phyloP scores from a whole-genome alignment of 2,329 filamentous ascomycete species.

The Fusarium subglutinans region DNA sequence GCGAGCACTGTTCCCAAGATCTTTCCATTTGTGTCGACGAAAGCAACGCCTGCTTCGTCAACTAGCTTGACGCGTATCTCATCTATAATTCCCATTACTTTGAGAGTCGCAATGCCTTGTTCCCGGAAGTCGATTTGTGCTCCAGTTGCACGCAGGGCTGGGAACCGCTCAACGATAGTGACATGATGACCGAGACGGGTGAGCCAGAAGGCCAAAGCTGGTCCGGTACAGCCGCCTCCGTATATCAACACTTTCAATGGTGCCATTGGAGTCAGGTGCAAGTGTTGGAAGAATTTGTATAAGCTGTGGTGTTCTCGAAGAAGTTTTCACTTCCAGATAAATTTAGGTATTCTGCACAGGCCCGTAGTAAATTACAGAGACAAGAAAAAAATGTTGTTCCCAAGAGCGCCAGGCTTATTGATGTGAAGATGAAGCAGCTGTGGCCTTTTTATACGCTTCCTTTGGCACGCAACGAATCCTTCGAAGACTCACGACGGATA shows the following conservation, averaged over 20 bases:
- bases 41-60: slow-evolving; percentile 12
- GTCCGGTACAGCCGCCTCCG: slow-evolving; percentile 49
- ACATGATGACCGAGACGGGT: slow-evolving; percentile 43
- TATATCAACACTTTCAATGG: slow-evolving; percentile 40
- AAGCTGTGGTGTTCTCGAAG: too few species aligned
- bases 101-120: slow-evolving; percentile 21
- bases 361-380: too few species aligned
- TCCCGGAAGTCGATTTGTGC: slow-evolving; percentile 29
- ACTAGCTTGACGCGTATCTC: slow-evolving; percentile 3
- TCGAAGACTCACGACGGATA: not conserved
- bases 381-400: accelerated
- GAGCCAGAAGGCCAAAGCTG: slow-evolving; percentile 46
- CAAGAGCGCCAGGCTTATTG: accelerated
- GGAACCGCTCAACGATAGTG: slow-evolving; percentile 53
- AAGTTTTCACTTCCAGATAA: too few species aligned
- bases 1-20: slow-evolving; percentile 17
- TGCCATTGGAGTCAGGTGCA: not conserved
- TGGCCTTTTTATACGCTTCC: not conserved
- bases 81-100: slow-evolving; percentile 9
- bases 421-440: accelerated
- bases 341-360: too few species aligned
- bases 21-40: slow-evolving; percentile 4
- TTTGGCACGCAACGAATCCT: not conserved
- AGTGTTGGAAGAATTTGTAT: too few species aligned
- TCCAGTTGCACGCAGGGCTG: slow-evolving; percentile 15